Base-by-base conservation (phyloP, 140 eudicot species). In the Senecio squalidus region DNA sequence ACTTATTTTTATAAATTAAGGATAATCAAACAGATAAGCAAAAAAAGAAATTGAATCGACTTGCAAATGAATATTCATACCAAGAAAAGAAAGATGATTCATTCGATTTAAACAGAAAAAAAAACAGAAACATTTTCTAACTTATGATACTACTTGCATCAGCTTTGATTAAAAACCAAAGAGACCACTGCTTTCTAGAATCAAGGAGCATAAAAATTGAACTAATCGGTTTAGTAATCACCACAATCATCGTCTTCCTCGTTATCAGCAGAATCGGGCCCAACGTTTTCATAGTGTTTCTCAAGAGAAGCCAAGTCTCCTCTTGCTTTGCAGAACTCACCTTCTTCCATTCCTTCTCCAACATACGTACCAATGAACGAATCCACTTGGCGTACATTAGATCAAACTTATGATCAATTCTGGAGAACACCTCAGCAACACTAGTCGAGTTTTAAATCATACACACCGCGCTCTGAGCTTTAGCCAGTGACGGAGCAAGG, bases 331-430 rank as follows among this genome's bases (percentile, higher is more conserved):
- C 83, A 77, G 45, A 84, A 84, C 67, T 84, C 94, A 2, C 94
- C 94, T 74, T 84, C 87, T 69, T 80, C 94, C 87, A 84, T 84
- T 9, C 94, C 94, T 58, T 84, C 94, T 56, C 94, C 88, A 7
- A 80, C 85, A 62, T 80, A 84, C 88, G 87, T 2, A 29, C 6
- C 4, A 2, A 6, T 29, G 6, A 29, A 29, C 34, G 34, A n/a
- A n/a, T 6, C 6, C 34, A 2, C 6, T 29, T 84, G 0, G 88
- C 82, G 3, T 84, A 84, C 88, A 84, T 84, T 66, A 80, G 21
- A 51, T 84, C 94, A 30, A 80, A 84, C 88, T 84, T 84, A 47
- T 71, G 82, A 58, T 84, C 94, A 56, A 84, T 84, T 58, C 94
- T 84, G 0, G 88, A 84, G 36, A 80, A 84, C 57, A 80, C 94